Base-by-base conservation (phyloP, 441 rosid genomes). In the Omphalea diandra region DNA sequence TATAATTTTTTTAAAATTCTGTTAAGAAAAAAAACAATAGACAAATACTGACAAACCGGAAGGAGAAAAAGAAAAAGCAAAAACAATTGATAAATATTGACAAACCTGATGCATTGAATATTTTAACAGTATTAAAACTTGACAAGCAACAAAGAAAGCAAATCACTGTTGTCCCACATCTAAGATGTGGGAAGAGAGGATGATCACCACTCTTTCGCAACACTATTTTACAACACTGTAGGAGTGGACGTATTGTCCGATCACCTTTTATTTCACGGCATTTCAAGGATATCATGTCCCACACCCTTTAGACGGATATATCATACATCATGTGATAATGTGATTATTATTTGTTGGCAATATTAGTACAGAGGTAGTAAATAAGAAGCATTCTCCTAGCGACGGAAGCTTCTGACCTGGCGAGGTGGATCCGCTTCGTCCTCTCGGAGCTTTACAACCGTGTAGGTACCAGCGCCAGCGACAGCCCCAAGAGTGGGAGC, bases 401-500 rank as follows among this genome's bases (percentile, higher is more conserved):
- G 97, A 68, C 91, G 97, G 83, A 94, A 90, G 86, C 97, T 90
- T 79, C 97, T 86, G 70, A 77, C 93, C 68, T 73, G 80, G 60
- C 93, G 91, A 0, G 92, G 82, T 4, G 94, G 86, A 56, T 89
- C 90, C 0, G 57, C 83, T 70, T 79, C 96, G 0, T 69, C 85
- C 0, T 84, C 97, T 2, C 80, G 77, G 73, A 94, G 97, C 86
- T 94, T 92, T 49, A 94, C 97, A 12, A 70, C 68, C 0, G 98
- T 84, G 84, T 94, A 94, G n/a, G 84, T 81, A 41, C 80, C 94
- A 0, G 97, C 93, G 50, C 99, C 99, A 0, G 84, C 74, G 22
- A 92, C 20, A 7, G 94, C 98, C 20, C 99, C 99, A 0, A 94
- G 90, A 18, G 91, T 90, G 3, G 99, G 98, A n/a, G 97, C 99